Base-by-base conservation (phyloP, 139 green algal genomes). In the Chlamydomonas incerta region DNA sequence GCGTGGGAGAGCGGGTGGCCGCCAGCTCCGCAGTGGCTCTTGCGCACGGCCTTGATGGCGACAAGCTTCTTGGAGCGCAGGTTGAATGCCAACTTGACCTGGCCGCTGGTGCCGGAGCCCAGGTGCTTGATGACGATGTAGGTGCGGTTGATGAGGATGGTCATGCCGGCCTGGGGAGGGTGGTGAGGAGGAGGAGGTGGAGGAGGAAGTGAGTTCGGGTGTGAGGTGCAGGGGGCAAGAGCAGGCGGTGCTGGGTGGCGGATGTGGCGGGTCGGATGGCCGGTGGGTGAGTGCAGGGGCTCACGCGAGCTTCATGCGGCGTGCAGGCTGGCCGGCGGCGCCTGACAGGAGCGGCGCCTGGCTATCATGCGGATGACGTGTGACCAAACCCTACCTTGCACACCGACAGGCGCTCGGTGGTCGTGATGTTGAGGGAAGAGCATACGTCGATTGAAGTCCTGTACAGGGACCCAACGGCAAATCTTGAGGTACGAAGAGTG, bases 81-180 rank as follows among this genome's bases (percentile, higher is more conserved):
- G 66, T 93, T 93, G 81, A 92, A 90, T 29, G 66, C 85, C 24
- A 93, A 85, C 85, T 92, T 92, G 26, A 95, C 92, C 63, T 88
- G 86, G 21, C 92, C 92, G 82, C 90, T 93, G 24, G 87, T 92
- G 47, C 90, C 92, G 11, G 66, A 83, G 11, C 92, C 92, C 26
- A 95, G 83, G 79, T 92, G 89, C 87, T 94, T 94, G 62, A 95
- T 90, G 31, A 91, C 87, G 33, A 94, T 91, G 84, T 94, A 94
- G 0, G 85, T 94, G 26, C 87, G 85, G 83, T 94, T 94, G 63
- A 94, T 89, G 23, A 94, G 85, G 23, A 80, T 91, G 35, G 87
- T 92, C 26, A 77, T 81, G 6, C 87, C 91, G 35, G 87, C 87
- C 88, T 91, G 87, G 41, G 28, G 33, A 60, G 68, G 17, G 68